These are phyloP conservation scores for Fusarium torreyae DNA, from an alignment of 2,329 filamentous ascomycete genomes.

Conservation along the genomic window DNA sequence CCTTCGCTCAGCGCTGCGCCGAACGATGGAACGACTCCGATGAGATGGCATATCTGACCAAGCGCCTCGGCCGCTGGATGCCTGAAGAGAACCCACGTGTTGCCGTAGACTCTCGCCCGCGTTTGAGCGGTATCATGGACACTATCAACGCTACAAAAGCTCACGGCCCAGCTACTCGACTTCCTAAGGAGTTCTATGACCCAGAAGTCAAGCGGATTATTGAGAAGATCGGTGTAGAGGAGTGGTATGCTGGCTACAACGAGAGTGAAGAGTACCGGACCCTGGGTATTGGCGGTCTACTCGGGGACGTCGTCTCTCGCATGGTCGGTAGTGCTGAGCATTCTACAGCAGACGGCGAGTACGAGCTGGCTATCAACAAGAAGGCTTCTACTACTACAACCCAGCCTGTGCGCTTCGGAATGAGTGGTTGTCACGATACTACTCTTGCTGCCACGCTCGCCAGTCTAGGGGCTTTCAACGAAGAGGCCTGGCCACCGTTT, in stretches of 20 bases:
- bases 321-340: conserved; percentile 78
- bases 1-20: conserved; percentile 80
- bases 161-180: conserved; percentile 79
- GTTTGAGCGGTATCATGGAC: conserved; percentile 93
- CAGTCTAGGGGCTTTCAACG: conserved; percentile 83
- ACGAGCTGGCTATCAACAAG: conserved; percentile 60
- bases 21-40: conserved; percentile 81
- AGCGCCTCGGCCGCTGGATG: conserved; percentile 87
- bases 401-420: conserved; percentile 76
- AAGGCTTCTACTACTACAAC: conserved; percentile 52
- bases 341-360: conserved; percentile 67
- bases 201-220: conserved; percentile 77
- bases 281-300: conserved; percentile 86
- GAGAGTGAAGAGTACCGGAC: conserved; percentile 90
- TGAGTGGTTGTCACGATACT: conserved; percentile 94
- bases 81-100: conserved; percentile 77
- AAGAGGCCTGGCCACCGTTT: conserved; percentile 88
- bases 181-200: conserved; percentile 93
- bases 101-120: conserved; percentile 86
- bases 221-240: conserved; percentile 84
- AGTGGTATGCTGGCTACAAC: conserved; percentile 91
- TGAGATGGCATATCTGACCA: conserved; percentile 88
- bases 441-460: conserved; percentile 86
- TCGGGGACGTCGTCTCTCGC: conserved; percentile 85
- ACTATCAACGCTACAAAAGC: conserved; percentile 91